Conservation (phyloP, 139 green algal species). For the Closterium sp. region DNA sequence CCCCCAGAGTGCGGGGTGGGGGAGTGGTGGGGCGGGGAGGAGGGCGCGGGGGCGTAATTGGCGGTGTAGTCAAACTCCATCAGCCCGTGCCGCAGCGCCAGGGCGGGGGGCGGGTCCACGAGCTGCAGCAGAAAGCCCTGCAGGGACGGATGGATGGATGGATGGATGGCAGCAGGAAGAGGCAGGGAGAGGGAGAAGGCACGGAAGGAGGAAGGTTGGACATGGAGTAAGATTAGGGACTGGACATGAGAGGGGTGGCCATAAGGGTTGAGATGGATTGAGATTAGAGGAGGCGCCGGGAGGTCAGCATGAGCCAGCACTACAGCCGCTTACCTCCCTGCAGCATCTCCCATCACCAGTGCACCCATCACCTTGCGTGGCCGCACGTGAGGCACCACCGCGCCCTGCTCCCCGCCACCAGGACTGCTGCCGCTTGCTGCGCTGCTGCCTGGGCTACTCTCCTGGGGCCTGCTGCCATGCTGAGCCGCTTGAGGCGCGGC, state of each 20-base stretch:
- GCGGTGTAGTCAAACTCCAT: slow-evolving; percentile 37
- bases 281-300: too few relatives aligned
- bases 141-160: not conserved
- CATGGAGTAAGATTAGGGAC: not conserved
- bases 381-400: not conserved
- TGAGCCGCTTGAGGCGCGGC: not conserved
- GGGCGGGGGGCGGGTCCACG: not conserved
- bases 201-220: not conserved
- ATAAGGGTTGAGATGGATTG: not conserved
- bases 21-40: not conserved
- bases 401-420: not conserved
- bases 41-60: slow-evolving; percentile 11
- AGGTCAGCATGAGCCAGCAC: too few relatives aligned
- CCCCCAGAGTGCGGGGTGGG: too few relatives aligned
- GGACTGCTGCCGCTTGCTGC: not conserved
- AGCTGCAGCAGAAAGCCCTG: not conserved
- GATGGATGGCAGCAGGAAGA: too few relatives aligned
- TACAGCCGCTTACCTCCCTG: not conserved
- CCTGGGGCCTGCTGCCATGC: not conserved
- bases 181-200: not conserved
- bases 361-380: not conserved
- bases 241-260: not conserved
- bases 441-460: not conserved
- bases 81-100: not conserved
- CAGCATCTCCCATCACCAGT: not conserved